Evolutionary conservation across 108 stramenopile genomes (phyloP).

Genomic region (Cyclotella kingstonii): DNA sequence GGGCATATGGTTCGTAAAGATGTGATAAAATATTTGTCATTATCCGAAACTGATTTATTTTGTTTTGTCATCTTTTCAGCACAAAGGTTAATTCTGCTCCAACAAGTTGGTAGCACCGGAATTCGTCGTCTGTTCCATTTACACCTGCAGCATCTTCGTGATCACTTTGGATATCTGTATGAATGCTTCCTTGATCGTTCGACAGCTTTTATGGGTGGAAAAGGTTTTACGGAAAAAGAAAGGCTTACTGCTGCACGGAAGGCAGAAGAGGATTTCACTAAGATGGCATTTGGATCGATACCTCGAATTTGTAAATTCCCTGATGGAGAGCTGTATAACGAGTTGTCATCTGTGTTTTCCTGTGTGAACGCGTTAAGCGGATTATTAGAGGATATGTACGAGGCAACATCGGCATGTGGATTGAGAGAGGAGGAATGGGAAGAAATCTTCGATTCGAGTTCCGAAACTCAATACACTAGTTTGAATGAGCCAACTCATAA

Average conservation of each 20-base stretch:
- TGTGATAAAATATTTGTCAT: background rate
- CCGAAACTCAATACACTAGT: constrained; percentile 22
- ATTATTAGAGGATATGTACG: constrained; percentile 73
- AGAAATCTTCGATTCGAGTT: constrained; percentile 23
- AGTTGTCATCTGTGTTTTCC: constrained; percentile 38
- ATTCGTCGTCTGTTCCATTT: constrained; percentile 34
- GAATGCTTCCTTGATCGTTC: constrained; percentile 35
- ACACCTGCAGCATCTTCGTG: constrained; percentile 42
- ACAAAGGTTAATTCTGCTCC: constrained; percentile 23
- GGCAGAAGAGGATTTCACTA: constrained; percentile 57
- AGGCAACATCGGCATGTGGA: constrained; percentile 46
- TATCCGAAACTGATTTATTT: background rate
- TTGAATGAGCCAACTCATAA: background rate
- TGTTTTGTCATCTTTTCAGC: constrained; percentile 29
- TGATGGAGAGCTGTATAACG: constrained; percentile 21
- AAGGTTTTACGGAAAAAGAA: constrained; percentile 11
- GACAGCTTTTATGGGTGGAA: constrained; percentile 23
- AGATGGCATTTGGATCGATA: constrained; percentile 58
- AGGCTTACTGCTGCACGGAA: constrained; percentile 41
- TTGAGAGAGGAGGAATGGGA: constrained; percentile 48
- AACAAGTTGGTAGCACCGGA: constrained; percentile 20
- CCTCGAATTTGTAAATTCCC: constrained; percentile 43
- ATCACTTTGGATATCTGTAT: constrained; percentile 43
- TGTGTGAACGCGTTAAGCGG: constrained; percentile 49
- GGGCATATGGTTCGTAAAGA: constrained; percentile 11